Evolutionary conservation across 768 basidiomycete genomes (phyloP).

Genomic region (Pisolithus albus): DNA sequence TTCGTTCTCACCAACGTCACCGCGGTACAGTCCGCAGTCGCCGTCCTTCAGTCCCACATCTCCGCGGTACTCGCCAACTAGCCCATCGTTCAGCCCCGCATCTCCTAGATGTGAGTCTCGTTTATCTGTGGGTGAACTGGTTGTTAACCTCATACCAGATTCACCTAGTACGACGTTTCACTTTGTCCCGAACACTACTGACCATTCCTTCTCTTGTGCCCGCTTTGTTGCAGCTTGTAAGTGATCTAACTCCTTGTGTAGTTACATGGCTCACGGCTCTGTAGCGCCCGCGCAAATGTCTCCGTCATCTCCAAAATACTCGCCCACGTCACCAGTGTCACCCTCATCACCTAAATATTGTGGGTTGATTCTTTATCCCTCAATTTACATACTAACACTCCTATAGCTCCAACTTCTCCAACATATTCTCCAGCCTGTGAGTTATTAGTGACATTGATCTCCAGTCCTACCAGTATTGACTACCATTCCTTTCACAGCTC

Average conservation of each 20-base stretch:
- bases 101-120: slow-evolving; percentile 74
- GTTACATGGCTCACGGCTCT: slow-evolving; percentile 7
- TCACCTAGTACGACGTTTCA: slow-evolving; percentile 63
- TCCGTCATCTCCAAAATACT: slow-evolving; percentile 88
- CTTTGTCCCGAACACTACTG: slow-evolving; percentile 15
- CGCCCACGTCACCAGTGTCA: slow-evolving; percentile 87
- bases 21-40: slow-evolving; percentile 81
- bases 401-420: slow-evolving; percentile 74
- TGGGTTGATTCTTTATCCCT: slow-evolving; percentile 31
- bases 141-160: slow-evolving; percentile 36
- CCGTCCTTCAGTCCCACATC: slow-evolving; percentile 90
- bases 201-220: slow-evolving; percentile 4
- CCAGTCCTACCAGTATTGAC: slow-evolving; percentile 2
- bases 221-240: slow-evolving; percentile 49
- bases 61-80: slow-evolving; percentile 83
- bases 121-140: not conserved
- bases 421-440: slow-evolving; percentile 84
- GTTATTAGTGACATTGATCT: slow-evolving; percentile 23
- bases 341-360: slow-evolving; percentile 92
- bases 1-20: slow-evolving; percentile 80
- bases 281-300: slow-evolving; percentile 77
- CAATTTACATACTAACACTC: slow-evolving; percentile 8
- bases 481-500: slow-evolving; percentile 38
- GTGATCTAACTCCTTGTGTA: slow-evolving; percentile 20
- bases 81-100: slow-evolving; percentile 88